Evolutionary conservation across 441 rosid genomes (phyloP), one percentile per base, ranked within the genome.

Genomic region (Euphorbia schlechtendalii): DNA sequence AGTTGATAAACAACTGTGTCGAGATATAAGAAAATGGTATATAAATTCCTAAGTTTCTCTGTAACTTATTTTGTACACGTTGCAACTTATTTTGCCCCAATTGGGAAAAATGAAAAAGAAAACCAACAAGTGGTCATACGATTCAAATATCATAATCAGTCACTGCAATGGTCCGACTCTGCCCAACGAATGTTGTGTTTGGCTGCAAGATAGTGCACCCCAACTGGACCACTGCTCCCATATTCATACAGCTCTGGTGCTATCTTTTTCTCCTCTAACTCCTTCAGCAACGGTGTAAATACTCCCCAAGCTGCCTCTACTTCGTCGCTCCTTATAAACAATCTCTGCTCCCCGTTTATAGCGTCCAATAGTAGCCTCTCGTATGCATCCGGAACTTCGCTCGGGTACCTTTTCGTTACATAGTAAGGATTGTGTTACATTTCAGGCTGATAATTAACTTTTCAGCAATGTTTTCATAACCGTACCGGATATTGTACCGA

Each of bases 301-400:
- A 93, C 65, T 58, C 80, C 72, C 97, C 98, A 90, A 10, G 96
- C 96, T 64, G 98, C 96, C 73, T 90, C 86, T 2, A 93, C 88
- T 84, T 93, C 98, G 55, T 93, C 98, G 53, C 97, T 93, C 68
- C 96, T 78, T 30, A 88, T 93, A 71, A 90, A 93, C 70, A 93
- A 69, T 67, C 97, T 82, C 45, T 95, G 70, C 72, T 93, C 98
- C 53, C 97, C 97, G 76, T 83, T 96, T 4, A 90, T 78, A 4
- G 96, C 94, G 74, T 93, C 98, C 62, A 90, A 72, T 55, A 93
- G 85, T 12, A 92, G 82, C 80, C 97, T 85, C 82, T 92, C 98
- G 53, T 92, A 92, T 67, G 97, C 97, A 78, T 93, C 92, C 6
- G 96, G 95, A 68, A 88, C 82, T 78, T 85, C 96, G 53, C 59